Base-by-base conservation (phyloP, 768 basidiomycete genomes). In the Rhizopogon vesiculosus region DNA sequence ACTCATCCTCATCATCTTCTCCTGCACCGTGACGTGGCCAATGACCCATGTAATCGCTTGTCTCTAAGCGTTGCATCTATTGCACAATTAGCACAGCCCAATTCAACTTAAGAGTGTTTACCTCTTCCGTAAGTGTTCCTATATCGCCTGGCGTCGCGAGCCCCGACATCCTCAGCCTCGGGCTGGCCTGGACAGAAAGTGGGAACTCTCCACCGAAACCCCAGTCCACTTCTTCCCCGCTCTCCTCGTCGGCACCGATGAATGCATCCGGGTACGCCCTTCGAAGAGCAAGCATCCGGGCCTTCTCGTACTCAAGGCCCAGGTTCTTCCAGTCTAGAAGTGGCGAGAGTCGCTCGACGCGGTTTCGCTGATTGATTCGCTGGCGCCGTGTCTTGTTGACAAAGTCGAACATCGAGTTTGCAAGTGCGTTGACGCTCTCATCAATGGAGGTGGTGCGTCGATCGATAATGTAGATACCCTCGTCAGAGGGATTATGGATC, bases 301-400 rank as follows among this genome's bases (percentile, higher is more conserved):
- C 90, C 77, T 98, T 99, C 70, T 88, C 86, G 72, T 99, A 99
- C 72, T 99, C 97, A 59, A 98, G 82, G 2, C 97, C 97, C 31
- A 99, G 76, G 66, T 93, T 93, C 77, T 99, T 99, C 97, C 97
- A 98, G 70, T 99, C 97, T 57, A 99, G 77, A 55, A 99, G 72
- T 15, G 96, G 96, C 49, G 85, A 88, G 16, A 99, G 78, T 28
- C 97, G 84, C 69, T 99, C 97, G 53, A 98, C 96, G 42, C 97
- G 85, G 75, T 98, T 99, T 33, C 97, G 89, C 75, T 98, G 97
- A 73, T 99, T 98, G 72, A 98, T 98, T 48, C 97, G 83, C 71
- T 98, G 97, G 43, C 97, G 82, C n/a, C 97, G 81, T 4, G 93
- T 87, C 78, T 93, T 93, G 61, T 74, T 76, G 54, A 80, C 79